Evolutionary conservation across 2,329 filamentous ascomycete genomes (phyloP).

Genomic region (Pleomassaria siparia): DNA sequence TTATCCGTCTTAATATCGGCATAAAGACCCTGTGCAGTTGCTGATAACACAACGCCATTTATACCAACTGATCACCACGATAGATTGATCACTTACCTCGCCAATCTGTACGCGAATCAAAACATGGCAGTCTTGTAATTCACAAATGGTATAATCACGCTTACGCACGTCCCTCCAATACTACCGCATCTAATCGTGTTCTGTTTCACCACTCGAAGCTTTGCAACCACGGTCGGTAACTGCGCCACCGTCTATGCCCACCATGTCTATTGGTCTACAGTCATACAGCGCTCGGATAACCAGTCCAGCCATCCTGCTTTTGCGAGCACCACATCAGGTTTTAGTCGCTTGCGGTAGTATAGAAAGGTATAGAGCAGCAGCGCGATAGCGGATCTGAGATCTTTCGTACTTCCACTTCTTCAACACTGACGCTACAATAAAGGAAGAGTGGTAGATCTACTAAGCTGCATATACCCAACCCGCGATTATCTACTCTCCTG

Average conservation of each 20-base stretch:
- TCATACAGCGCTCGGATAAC: background rate
- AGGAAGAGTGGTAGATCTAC: background rate
- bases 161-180: background rate
- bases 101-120: conserved; percentile 1
- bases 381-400: conserved; percentile 4
- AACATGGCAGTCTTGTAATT: background rate
- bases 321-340: background rate
- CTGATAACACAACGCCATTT: background rate
- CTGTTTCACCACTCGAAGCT: conserved; percentile 8
- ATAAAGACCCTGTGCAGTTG: background rate
- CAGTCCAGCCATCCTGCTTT: background rate
- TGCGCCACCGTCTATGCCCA: conserved; percentile 3
- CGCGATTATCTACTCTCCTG: conserved; percentile 3
- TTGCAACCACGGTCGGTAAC: background rate
- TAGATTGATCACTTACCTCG: conserved; percentile 6
- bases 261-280: conserved; percentile 2
- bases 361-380: conserved; percentile 5
- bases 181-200: background rate
- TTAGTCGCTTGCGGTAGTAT: conserved; percentile 9
- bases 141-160: conserved; percentile 6
- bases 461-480: background rate
- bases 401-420: background rate
- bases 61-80: conserved; percentile 2
- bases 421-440: conserved; percentile 4
- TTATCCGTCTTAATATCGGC: too few relatives aligned